phyloP scores from a whole-genome alignment of 1,284 basidiomycete species.

The Ganoderma meredithae region DNA sequence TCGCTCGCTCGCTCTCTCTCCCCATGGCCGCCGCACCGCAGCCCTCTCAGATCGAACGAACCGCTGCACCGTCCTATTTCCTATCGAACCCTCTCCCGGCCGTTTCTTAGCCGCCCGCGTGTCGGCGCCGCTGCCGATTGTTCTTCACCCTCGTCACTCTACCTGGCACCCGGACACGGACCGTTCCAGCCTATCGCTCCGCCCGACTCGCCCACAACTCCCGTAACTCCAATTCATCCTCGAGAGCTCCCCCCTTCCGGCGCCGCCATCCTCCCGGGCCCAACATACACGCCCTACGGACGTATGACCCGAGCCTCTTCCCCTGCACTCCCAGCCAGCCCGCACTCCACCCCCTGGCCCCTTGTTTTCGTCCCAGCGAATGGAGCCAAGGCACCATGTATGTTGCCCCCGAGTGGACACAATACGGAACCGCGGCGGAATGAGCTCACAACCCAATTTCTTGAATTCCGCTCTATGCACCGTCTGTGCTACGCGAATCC shows the following conservation, averaged over 20 bases:
- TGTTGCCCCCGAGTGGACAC: neutral
- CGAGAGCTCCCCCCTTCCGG: neutral
- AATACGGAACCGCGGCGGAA: constrained; percentile 23
- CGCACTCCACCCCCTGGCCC: neutral
- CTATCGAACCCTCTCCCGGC: constrained; percentile 4
- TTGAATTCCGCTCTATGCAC: constrained; percentile 20
- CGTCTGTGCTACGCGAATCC: constrained; percentile 6
- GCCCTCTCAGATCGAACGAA: constrained; percentile 6
- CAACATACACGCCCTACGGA: neutral
- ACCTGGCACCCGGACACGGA: constrained; percentile 6
- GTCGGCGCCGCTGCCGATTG: neutral
- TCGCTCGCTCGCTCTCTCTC: neutral
- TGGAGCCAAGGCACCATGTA: constrained; percentile 6
- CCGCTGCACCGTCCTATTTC: constrained; percentile 3
- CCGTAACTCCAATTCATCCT: constrained; percentile 11
- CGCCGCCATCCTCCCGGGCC: neutral
- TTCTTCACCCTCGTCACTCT: neutral
- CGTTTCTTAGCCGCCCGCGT: neutral
- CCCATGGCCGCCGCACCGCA: neutral
- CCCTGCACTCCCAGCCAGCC: neutral
- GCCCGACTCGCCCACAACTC: neutral
- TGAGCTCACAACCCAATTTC: constrained; percentile 18
- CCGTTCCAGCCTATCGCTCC: constrained; percentile 15
- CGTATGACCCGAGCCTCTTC: neutral
- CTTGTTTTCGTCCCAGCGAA: constrained; percentile 4